phyloP scores from a whole-genome alignment of 768 basidiomycete species.

The Lactifluus volemus region DNA sequence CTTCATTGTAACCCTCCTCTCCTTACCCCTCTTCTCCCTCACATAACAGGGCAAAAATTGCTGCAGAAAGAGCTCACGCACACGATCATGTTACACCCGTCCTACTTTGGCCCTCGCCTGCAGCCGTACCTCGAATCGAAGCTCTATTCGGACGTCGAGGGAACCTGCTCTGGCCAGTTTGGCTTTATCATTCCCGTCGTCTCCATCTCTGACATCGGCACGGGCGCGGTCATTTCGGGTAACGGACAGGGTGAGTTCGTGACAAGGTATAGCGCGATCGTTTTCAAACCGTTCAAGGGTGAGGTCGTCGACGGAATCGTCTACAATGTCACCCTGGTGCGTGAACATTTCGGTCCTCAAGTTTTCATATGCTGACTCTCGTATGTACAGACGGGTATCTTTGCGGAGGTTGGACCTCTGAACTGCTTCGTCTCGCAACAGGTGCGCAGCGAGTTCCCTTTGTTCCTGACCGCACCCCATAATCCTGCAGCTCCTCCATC shows the following conservation, averaged over 20 bases:
- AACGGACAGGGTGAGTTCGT: no score
- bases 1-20: slow-evolving; percentile 12
- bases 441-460: slow-evolving; percentile 37
- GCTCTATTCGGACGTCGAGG: slow-evolving; percentile 93
- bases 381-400: slow-evolving; percentile 84
- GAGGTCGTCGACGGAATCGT: slow-evolving; percentile 97
- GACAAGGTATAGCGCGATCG: slow-evolving; percentile 90
- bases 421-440: slow-evolving; percentile 94
- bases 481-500: slow-evolving; percentile 68
- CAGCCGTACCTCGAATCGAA: slow-evolving; percentile 88
- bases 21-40: not conserved
- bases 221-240: no score
- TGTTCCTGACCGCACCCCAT: not conserved
- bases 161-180: slow-evolving; percentile 94
- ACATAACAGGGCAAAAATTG: not conserved
- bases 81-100: slow-evolving; percentile 94
- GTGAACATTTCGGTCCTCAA: slow-evolving; percentile 17
- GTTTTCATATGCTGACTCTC: not conserved
- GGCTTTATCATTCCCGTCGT: no score
- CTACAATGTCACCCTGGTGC: slow-evolving; percentile 85
- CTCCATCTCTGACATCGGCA: no score
- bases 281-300: slow-evolving; percentile 98
- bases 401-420: slow-evolving; percentile 89
- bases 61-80: slow-evolving; percentile 92
- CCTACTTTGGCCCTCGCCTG: no score